Evolutionary conservation across 257 asterid genomes (phyloP).

Genomic region (Solanum pimpinellifolium): DNA sequence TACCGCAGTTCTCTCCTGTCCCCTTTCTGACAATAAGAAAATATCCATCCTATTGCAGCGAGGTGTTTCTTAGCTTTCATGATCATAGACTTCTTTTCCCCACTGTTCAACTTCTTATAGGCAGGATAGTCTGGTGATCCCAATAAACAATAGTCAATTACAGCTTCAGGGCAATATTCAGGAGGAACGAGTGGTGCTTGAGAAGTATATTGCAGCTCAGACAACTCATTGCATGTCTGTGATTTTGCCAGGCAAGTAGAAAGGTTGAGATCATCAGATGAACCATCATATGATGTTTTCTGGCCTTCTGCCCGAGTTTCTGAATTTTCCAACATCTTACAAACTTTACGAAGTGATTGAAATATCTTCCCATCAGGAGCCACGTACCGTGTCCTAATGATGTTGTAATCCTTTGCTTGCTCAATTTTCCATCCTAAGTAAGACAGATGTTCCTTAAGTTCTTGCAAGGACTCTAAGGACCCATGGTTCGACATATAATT

Average conservation of each 20-base stretch:
- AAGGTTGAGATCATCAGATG: slow-evolving; percentile 8
- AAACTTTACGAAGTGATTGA: slow-evolving; percentile 22
- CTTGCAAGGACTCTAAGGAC: not conserved
- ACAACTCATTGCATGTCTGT: slow-evolving; percentile 12
- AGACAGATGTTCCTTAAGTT: slow-evolving; percentile 34
- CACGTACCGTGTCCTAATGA: slow-evolving; percentile 16
- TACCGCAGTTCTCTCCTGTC: slow-evolving; percentile 24
- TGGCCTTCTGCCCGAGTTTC: not conserved
- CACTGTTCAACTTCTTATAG: not conserved
- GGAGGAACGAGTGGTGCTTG: slow-evolving; percentile 14
- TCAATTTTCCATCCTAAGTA: slow-evolving; percentile 46
- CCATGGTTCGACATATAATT: not conserved
- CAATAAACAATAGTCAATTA: slow-evolving; percentile 15
- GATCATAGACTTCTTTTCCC: not conserved
- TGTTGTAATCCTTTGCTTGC: not conserved
- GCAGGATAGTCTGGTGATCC: not conserved
- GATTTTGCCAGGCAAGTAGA: slow-evolving; percentile 10
- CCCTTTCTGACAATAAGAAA: slow-evolving; percentile 5
- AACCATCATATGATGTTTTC: not conserved
- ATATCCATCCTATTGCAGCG: slow-evolving; percentile 37
- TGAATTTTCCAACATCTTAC: slow-evolving; percentile 16
- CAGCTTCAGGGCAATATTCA: slow-evolving; percentile 47
- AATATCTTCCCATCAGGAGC: slow-evolving; percentile 24
- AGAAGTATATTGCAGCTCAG: slow-evolving; percentile 1
- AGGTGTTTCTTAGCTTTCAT: slow-evolving; percentile 45